phyloP scores from a whole-genome alignment of 176 grass and related monocot genomes.

The Melocanna baccifera region DNA sequence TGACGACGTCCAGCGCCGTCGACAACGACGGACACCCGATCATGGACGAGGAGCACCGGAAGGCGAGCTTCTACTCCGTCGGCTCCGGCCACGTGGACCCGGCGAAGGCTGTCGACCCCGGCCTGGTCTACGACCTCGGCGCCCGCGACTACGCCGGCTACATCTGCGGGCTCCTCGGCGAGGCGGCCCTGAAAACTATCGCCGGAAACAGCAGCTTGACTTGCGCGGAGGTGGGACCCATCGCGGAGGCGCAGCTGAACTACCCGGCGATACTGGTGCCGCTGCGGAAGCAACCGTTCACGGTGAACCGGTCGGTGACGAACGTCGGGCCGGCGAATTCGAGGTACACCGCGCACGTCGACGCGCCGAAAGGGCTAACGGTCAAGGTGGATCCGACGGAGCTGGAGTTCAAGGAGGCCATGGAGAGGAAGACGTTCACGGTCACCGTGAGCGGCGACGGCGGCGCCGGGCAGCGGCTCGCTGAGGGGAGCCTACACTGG shows the following conservation, averaged over 20 bases:
- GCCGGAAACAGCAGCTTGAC: background rate
- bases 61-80: slow-evolving; percentile 38
- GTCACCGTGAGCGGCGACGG: slow-evolving; percentile 25
- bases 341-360: slow-evolving; percentile 6
- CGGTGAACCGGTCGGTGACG: slow-evolving; percentile 39
- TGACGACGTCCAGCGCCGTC: slow-evolving; percentile 44
- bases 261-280: slow-evolving; percentile 52
- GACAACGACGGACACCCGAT: slow-evolving; percentile 38
- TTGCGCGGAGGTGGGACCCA: slow-evolving; percentile 7
- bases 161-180: slow-evolving; percentile 45
- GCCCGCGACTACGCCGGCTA: slow-evolving; percentile 43
- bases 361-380: background rate
- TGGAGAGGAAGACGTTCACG: slow-evolving; percentile 45
- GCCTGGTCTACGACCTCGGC: slow-evolving; percentile 54
- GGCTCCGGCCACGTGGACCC: slow-evolving; percentile 54
- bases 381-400: slow-evolving; percentile 30
- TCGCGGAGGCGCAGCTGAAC: slow-evolving; percentile 45
- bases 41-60: slow-evolving; percentile 38
- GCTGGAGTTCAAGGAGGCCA: slow-evolving; percentile 32
- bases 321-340: slow-evolving; percentile 46
- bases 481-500: slow-evolving; percentile 36
- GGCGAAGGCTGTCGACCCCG: slow-evolving; percentile 42
- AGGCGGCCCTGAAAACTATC: background rate
- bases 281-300: background rate
- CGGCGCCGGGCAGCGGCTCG: background rate